Base-by-base conservation (phyloP, 441 rosid species). In the Hura crepitans region DNA sequence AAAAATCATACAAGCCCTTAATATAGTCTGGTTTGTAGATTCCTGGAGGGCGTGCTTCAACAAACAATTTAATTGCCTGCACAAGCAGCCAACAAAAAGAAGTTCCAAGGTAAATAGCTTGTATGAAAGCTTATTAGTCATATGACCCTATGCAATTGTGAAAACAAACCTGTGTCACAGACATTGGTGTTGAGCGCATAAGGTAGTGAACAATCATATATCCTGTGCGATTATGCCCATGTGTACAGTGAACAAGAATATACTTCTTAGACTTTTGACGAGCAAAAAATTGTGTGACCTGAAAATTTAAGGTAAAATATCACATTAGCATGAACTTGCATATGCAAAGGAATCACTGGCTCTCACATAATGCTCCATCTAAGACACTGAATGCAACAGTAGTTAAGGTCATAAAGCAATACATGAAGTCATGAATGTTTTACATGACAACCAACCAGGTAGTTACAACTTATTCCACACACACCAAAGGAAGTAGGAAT, bases 201-300 rank as follows among this genome's bases (percentile, higher is more conserved):
- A 96, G 90, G 81, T 85, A 93, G 78, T 96, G 97, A 43, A 91
- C 85, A 64, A 93, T 89, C 99, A 96, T 96, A 77, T 84, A 96
- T 71, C 99, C 98, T 8, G 99, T 96, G 42, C 99, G 96, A 69
- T 96, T 93, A 78, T 91, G 96, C 58, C 99, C 99, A 80, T 96
- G 99, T 0, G 99, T 96, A 76, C 99, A 96, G 78, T 96, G 99
- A 76, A 96, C 99, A 49, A 96, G 94, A 62, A 96, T 81, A 70
- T 79, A 83, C 81, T 90, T 91, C 85, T 91, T 93, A 20, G 92
- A 59, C 78, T 89, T 93, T 75, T 87, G 97, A 70, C 86, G 91
- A 66, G 56, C 62, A 31, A 89, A 66, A 73, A 96, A 96, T 69
- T 89, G 97, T 66, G 78, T 75, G 68, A 88, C 99, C 99, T 96